Evolutionary conservation across 345 rosid genomes (phyloP).

Genomic region (Gossypium turneri): DNA sequence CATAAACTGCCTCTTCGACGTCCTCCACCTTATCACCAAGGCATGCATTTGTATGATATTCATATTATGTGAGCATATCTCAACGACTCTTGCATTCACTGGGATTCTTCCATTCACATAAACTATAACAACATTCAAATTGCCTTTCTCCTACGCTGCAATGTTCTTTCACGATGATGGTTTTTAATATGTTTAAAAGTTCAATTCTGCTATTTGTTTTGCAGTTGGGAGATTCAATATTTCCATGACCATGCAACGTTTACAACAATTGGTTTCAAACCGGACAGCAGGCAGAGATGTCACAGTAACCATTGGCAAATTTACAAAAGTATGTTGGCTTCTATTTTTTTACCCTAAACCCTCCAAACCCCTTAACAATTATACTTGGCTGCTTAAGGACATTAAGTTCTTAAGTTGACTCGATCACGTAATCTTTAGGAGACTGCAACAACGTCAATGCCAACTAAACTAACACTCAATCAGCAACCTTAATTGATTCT

Average conservation of each 20-base stretch:
- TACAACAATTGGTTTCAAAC: constrained; percentile 56
- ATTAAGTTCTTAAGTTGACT: no score
- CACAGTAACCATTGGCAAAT: constrained; percentile 65
- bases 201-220: constrained; percentile 6
- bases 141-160: constrained; percentile 25
- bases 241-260: constrained; percentile 79
- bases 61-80: constrained; percentile 37
- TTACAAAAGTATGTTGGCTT: constrained; percentile 39
- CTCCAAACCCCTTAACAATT: no score
- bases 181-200: neutral
- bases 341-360: no score
- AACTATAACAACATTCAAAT: constrained; percentile 67
- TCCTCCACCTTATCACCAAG: no score
- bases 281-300: constrained; percentile 64
- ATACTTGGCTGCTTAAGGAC: no score
- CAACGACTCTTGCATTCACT: constrained; percentile 58
- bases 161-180: neutral
- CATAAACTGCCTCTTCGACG: no score
- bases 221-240: constrained; percentile 84
- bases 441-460: no score
- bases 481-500: no score
- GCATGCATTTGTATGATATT: no score
- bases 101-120: constrained; percentile 80
- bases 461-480: no score
- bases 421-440: no score